These are phyloP conservation scores for Serendipita vermifera DNA, from an alignment of 768 basidiomycete species.

Conservation along the genomic window DNA sequence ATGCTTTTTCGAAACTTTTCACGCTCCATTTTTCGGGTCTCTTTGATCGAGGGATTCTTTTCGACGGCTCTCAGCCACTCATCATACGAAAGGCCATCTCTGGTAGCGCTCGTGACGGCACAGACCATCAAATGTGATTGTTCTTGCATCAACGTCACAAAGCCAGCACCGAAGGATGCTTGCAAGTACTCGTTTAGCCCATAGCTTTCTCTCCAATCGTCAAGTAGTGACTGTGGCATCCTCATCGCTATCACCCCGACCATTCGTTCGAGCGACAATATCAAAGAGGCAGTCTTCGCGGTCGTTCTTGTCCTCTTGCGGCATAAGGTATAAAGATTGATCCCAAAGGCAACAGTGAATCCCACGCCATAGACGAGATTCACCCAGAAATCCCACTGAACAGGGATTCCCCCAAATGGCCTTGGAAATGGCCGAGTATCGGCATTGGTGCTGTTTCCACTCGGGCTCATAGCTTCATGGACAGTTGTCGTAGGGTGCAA, in stretches of 20 bases:
- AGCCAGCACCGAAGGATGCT: not conserved
- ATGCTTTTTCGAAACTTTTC: not conserved
- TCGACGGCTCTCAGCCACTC: not conserved
- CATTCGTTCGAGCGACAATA: not conserved
- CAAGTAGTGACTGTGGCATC: too few species aligned
- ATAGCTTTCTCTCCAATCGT: constrained; percentile 1
- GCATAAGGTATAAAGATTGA: too few species aligned
- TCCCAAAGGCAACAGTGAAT: not conserved
- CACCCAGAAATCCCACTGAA: not conserved
- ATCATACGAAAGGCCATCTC: not conserved
- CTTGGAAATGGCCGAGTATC: too few species aligned
- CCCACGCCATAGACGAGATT: not conserved
- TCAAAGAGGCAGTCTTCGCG: too few species aligned
- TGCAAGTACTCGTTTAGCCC: not conserved
- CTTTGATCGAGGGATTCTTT: not conserved
- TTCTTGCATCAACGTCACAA: not conserved
- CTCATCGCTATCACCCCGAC: too few species aligned
- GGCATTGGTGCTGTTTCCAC: too few species aligned
- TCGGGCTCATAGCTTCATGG: too few species aligned
- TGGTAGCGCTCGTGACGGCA: not conserved
- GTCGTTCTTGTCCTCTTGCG: too few species aligned
- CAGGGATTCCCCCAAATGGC: not conserved
- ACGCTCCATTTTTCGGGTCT: not conserved
- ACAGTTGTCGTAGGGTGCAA: too few species aligned
- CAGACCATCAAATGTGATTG: not conserved